phyloP scores from a whole-genome alignment of 306 rosid species.

The Abrus pulchellus region DNA sequence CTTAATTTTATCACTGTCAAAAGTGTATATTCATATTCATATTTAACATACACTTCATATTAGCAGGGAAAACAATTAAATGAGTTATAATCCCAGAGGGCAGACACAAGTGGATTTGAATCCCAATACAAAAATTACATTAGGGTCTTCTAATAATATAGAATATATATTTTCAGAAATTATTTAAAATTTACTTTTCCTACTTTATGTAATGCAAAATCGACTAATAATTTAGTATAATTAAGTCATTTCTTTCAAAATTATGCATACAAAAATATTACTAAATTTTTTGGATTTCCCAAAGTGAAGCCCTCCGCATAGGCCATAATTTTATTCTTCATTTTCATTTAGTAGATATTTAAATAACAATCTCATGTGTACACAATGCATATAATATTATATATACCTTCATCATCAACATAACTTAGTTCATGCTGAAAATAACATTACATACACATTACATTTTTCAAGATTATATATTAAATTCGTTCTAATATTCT shows the following conservation, averaged over 20 bases:
- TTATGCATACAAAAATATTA: background rate
- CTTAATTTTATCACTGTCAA: background rate
- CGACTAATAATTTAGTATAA: no score
- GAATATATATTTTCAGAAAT: no score
- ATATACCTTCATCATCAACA: conserved; percentile 11
- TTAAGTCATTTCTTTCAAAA: background rate
- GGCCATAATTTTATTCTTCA: background rate
- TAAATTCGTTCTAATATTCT: no score
- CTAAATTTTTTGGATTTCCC: background rate
- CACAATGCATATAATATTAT: background rate
- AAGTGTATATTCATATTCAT: conserved; percentile 6
- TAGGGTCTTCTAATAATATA: no score
- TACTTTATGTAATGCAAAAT: no score
- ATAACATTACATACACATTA: background rate
- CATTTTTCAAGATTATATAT: background rate
- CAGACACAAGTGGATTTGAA: no score
- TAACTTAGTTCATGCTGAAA: background rate
- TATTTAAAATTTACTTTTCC: no score
- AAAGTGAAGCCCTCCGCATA: background rate
- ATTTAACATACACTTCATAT: background rate
- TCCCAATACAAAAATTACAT: no score
- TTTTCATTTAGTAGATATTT: background rate
- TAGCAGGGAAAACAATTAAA: background rate
- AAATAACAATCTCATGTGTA: background rate
- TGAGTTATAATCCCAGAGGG: no score